Base-by-base conservation (phyloP, 495 filamentous ascomycete species). In the Aspergillus mulundensis region DNA sequence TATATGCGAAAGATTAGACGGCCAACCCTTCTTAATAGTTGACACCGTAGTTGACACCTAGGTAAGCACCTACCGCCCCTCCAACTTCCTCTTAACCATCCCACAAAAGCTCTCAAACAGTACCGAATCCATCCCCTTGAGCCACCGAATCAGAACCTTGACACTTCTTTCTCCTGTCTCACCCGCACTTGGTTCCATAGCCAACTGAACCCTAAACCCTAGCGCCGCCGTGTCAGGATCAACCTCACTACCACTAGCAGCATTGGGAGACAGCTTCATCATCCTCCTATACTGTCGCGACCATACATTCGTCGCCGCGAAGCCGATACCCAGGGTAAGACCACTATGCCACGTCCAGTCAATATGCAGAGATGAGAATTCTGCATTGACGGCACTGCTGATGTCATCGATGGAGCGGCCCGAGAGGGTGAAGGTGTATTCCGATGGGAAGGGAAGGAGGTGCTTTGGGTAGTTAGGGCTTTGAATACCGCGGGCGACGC, bases 31-130 rank as follows among this genome's bases (percentile, higher is more conserved):
- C n/a, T n/a, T n/a, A n/a, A n/a, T n/a, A n/a, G n/a, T n/a, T n/a
- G n/a, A n/a, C n/a, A n/a, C n/a, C n/a, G n/a, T n/a, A n/a, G n/a
- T n/a, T n/a, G n/a, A n/a, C n/a, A n/a, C n/a, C n/a, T n/a, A n/a
- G n/a, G n/a, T n/a, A n/a, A n/a, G n/a, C n/a, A n/a, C 6, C 28
- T 54, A 67, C 39, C 59, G 61, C 36, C 58, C 62, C 39, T 73
- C 67, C 3, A 80, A n/a, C 56, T 80, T 78, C 53, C 82, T 66
- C 61, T 84, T 84, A 50, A 96, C 48, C 80, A 91, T 88, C 0
- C 90, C 92, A 54, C 85, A 87, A 57, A 97, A 88, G 64, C 91
- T 96, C 71, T 95, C 90, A 69, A 95, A 97, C 3, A 96, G 58
- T 6, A 85, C 81, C 5, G 77, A 71, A 51, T 97, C 89, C 7